Base-by-base conservation (phyloP, 78 protist species). In the Mantamonas sphyraenae region DNA sequence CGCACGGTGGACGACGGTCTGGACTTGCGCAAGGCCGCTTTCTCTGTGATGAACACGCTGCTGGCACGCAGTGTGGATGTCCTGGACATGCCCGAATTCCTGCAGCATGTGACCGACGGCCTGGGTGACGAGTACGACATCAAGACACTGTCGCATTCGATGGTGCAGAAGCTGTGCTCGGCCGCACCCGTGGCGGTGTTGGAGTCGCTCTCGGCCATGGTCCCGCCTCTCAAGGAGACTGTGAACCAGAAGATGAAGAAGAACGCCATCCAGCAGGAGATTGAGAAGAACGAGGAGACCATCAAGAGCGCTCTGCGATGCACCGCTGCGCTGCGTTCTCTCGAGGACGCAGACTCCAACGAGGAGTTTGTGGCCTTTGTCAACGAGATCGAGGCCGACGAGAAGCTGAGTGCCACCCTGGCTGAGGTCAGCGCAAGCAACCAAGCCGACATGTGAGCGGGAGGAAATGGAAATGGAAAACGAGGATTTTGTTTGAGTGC, bases 1-100 rank as follows among this genome's bases (percentile, higher is more conserved):
- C 95, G 90, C 80, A 59, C n/a, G 26, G 86, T 92, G 37, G 97
- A 93, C 79, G 93, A 90, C 40, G 97, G 97, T 30, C 80, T 93
- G 40, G 96, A 93, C 65, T 56, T 82, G 8, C 76, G 91, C 31
- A 86, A 86, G 77, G 59, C 66, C 3, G 68, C 73, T 47, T 47
- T 56, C 60, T 19, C 53, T 12, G 12, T 12, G 28, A 47, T 47
- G 53, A 19, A 47, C 12, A 85, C 93, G 20, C 64, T 93, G 14
- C 75, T 93, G 53, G 95, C 84, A 22, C 64, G 77, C 14, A 51
- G 74, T 17, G 20, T 58, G 28, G 90, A 80, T 30, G 58, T 55
- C 7, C 26, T 90, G 50, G 80, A 64, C 17, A 16, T 79, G 3
- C 38, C 37, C 4, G 59, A 62, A 37, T 89, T 90, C 68, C 31